Conservation (phyloP, 1,284 basidiomycete species). For the Hymenochaete sp. region DNA sequence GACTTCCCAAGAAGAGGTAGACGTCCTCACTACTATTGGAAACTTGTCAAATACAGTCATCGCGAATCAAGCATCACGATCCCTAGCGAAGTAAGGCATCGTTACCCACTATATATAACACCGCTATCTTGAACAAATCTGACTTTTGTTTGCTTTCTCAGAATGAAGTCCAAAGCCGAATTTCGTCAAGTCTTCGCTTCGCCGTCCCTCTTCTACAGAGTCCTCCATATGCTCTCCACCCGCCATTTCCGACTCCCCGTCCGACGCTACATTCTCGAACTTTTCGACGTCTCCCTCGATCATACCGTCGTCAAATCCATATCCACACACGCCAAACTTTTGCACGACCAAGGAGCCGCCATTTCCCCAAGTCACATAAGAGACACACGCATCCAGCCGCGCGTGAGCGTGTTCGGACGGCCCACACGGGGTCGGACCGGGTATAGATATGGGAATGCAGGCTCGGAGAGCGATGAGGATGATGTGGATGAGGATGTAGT, state of each 20-base stretch:
- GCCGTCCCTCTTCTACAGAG: constrained; percentile 72
- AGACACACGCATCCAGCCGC: constrained; percentile 24
- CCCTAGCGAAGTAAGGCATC: constrained; percentile 62
- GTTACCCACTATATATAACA: not conserved
- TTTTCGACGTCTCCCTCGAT: constrained; percentile 80
- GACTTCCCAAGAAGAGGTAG: constrained; percentile 66
- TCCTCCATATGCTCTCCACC: constrained; percentile 76
- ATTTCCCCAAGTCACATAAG: constrained; percentile 29
- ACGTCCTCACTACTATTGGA: constrained; percentile 83
- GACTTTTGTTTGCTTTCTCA: too few relatives aligned
- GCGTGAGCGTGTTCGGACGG: constrained; percentile 51
- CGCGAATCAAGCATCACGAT: constrained; percentile 85
- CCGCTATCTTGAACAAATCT: not conserved
- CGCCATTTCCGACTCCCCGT: constrained; percentile 87
- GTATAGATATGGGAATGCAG: too few relatives aligned
- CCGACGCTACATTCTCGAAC: constrained; percentile 83
- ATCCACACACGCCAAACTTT: constrained; percentile 37
- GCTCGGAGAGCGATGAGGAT: constrained; percentile 45
- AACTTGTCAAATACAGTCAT: constrained; percentile 95
- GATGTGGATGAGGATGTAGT: constrained; percentile 14
- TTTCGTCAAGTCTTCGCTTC: constrained; percentile 72
- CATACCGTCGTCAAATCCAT: constrained; percentile 46
- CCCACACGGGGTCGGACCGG: constrained; percentile 37
- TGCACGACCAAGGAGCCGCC: constrained; percentile 27
- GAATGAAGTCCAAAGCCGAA: constrained; percentile 75